phyloP scores from a whole-genome alignment of 176 grass and related monocot species.

The Echinochloa phyllopogon region DNA sequence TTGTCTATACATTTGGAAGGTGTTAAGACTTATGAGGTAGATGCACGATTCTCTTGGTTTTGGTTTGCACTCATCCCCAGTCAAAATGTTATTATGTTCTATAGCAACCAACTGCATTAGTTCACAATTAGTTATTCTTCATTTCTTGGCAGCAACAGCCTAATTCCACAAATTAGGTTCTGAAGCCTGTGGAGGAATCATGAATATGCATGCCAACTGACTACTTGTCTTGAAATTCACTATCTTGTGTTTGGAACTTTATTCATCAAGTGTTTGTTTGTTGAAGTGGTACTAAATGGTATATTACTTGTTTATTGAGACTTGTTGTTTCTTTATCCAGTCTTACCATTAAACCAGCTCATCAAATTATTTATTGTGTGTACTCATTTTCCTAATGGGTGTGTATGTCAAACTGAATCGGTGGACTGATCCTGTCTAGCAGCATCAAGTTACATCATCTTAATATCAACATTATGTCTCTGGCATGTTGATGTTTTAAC shows the following conservation, averaged over 20 bases:
- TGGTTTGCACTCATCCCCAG: background rate
- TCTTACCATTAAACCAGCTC: background rate
- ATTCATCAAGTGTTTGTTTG: conserved; percentile 14
- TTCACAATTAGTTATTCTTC: background rate
- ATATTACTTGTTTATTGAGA: background rate
- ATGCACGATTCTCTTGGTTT: conserved; percentile 8
- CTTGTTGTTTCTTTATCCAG: conserved; percentile 28
- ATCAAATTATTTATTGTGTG: background rate
- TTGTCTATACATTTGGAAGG: background rate
- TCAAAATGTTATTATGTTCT: background rate
- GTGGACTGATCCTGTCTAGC: conserved; percentile 3
- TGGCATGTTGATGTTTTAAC: conserved; percentile 3
- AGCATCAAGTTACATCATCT: background rate
- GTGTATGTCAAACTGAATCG: background rate
- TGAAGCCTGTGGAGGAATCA: conserved; percentile 15
- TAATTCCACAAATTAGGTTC: conserved; percentile 19
- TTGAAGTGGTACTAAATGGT: background rate
- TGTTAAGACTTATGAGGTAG: background rate
- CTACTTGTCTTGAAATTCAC: background rate
- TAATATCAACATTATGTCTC: conserved; percentile 3
- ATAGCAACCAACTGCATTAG: background rate
- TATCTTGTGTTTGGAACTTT: background rate
- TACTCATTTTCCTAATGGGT: background rate
- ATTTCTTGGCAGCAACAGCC: background rate
- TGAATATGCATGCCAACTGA: conserved; percentile 28